These are phyloP conservation scores for Chaetomium tenue DNA, from an alignment of 495 filamentous ascomycete species.

Conservation along the genomic window DNA sequence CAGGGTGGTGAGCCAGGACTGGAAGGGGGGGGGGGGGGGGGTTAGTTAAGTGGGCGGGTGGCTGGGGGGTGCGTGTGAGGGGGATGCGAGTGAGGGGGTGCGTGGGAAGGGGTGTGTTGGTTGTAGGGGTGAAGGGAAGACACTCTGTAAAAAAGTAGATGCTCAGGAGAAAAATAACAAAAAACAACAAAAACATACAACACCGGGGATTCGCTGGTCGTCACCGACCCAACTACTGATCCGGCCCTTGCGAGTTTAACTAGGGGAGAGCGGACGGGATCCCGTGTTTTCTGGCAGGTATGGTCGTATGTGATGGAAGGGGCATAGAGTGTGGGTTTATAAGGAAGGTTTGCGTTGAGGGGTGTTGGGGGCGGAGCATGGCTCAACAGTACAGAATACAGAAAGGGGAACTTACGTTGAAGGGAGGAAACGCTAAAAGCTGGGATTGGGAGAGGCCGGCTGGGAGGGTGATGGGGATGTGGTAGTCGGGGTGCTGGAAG, in stretches of 20 bases:
- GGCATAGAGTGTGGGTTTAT: no score
- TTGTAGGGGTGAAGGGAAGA: no score
- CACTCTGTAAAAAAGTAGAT: no score
- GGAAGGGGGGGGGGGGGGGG: background rate
- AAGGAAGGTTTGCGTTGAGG: no score
- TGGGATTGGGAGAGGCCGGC: conserved; percentile 59
- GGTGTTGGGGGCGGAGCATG: no score
- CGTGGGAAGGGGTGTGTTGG: background rate
- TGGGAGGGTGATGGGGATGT: conserved; percentile 56
- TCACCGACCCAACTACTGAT: conserved; percentile 49
- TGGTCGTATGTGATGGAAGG: conserved; percentile 17
- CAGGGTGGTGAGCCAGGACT: conserved; percentile 69
- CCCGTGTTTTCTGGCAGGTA: conserved; percentile 33
- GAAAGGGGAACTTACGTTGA: conserved; percentile 58
- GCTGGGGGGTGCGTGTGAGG: background rate
- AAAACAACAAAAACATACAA: conserved; percentile 37
- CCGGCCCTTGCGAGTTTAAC: conserved; percentile 4
- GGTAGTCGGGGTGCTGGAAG: conserved; percentile 48
- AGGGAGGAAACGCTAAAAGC: conserved; percentile 68
- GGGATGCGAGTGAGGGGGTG: background rate
- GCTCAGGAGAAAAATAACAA: no score
- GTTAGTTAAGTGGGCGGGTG: background rate
- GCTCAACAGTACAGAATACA: no score
- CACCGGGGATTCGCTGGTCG: conserved; percentile 44
- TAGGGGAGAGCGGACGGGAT: conserved; percentile 50